Conservation (phyloP, 805 yeast species). For the Hanseniaspora osmophila region DNA sequence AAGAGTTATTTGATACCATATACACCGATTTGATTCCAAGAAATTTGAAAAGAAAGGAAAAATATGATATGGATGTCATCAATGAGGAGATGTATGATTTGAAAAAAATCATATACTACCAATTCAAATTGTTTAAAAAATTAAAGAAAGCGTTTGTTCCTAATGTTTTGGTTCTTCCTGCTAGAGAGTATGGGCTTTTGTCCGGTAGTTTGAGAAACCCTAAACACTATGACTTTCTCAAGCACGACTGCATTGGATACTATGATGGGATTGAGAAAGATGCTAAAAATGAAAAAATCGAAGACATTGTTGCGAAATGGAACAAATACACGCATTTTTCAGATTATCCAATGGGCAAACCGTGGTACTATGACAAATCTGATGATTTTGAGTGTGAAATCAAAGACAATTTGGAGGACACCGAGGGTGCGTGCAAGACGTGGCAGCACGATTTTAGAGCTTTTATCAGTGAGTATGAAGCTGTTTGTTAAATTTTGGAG, state of each 20-base stretch:
- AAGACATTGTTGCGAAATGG: slow-evolving; percentile 17
- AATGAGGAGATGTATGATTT: slow-evolving; percentile 18
- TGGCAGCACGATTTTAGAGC: slow-evolving; percentile 16
- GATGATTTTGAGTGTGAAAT: slow-evolving; percentile 14
- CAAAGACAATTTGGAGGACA: slow-evolving; percentile 7
- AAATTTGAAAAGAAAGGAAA: slow-evolving; percentile 8
- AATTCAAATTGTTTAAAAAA: slow-evolving; percentile 18
- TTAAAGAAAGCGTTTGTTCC: slow-evolving; percentile 14
- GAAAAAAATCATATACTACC: slow-evolving; percentile 16
- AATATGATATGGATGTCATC: slow-evolving; percentile 20
- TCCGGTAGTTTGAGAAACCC: slow-evolving; percentile 16
- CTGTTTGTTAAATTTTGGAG: neutral
- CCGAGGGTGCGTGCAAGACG: slow-evolving; percentile 10
- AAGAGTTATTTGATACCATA: slow-evolving; percentile 15
- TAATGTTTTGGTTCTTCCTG: slow-evolving; percentile 19
- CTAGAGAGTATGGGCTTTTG: slow-evolving; percentile 18
- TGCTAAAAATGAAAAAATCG: slow-evolving; percentile 13
- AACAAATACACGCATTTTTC: slow-evolving; percentile 45
- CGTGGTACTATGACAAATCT: slow-evolving; percentile 32
- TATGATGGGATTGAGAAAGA: slow-evolving; percentile 7
- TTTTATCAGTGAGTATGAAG: slow-evolving; percentile 9
- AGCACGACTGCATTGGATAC: slow-evolving; percentile 20
- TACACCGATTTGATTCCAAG: slow-evolving; percentile 12
- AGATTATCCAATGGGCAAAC: slow-evolving; percentile 54
- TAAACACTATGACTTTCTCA: slow-evolving; percentile 13